Evolutionary conservation across 768 basidiomycete genomes (phyloP), one percentile per base, ranked within the genome.

Genomic region (Collybiopsis confluens): DNA sequence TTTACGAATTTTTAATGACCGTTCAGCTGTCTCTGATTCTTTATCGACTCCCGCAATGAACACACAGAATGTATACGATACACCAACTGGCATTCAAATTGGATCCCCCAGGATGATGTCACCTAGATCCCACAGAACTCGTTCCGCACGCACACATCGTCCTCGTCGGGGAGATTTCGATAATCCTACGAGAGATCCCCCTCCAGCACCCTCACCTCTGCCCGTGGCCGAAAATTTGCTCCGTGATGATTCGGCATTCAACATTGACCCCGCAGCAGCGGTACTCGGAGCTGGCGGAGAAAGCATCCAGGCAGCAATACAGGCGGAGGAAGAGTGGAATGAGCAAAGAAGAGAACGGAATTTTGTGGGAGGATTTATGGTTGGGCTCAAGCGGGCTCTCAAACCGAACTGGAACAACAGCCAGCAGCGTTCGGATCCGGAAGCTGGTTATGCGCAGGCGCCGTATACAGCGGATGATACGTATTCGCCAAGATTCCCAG

Each of bases 21-120:
- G 4, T 33, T 3, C 23, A n/a, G 11, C 27, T 4, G 23, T 23
- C 26, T n/a, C 4, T 11, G 26, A 18, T 21, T 16, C 13, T 40
- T 20, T 15, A 6, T 36, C n/a, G n/a, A n/a, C 8, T 16, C 18
- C n/a, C 16, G 8, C 15, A 36, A 48, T 48, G 47, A 26, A 48
- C n/a, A 48, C 30, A 18, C 15, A 0, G 21, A 36, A 48, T 48
- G 18, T 37, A 20, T 24, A 48, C 20, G 47, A 48, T 15, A 11
- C 30, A 6, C 47, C 47, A 15, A 23, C 47, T 15, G 23, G 47
- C 28, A 26, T 30, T 21, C 21, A 18, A 15, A 52, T 52, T 52
- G 50, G 50, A 13, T 27, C 50, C n/a, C 50, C 50, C 28, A 9
- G 50, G 41, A 52, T 52, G 50, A 52, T 52, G 40, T 41, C 50